Percentiles rank a stretch among this genome's conserved stretches.
Conservation (phyloP, 805 yeast species). For the Wickerhamomyces silvicola region DNA sequence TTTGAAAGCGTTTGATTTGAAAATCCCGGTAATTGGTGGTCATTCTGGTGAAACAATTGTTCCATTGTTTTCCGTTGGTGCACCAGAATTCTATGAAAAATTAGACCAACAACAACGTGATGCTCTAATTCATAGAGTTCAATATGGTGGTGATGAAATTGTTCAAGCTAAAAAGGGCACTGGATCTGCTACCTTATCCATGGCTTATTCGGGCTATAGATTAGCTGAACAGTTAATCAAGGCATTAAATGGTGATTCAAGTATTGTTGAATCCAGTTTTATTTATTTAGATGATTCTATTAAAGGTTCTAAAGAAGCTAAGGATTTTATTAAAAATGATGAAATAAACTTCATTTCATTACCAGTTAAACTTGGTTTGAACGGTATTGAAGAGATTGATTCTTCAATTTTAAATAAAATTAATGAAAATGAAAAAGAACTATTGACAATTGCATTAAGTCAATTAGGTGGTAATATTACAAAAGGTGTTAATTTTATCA, state of each 20-base stretch:
- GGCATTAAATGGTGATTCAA: conserved; percentile 38
- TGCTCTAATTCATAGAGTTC: conserved; percentile 67
- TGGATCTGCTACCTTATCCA: conserved; percentile 79
- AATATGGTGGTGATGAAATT: conserved; percentile 86
- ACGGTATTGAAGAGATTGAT: conserved; percentile 19
- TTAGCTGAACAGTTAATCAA: conserved; percentile 62
- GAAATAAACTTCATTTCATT: conserved; percentile 16
- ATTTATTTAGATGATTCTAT: conserved; percentile 44
- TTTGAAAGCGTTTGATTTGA: conserved; percentile 19
- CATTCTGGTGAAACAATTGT: conserved; percentile 82
- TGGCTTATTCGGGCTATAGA: conserved; percentile 82
- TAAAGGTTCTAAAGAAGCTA: conserved; percentile 17
- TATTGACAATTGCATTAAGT: conserved; percentile 14
- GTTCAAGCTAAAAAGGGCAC: conserved; percentile 81
- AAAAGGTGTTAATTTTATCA: conserved; percentile 22
- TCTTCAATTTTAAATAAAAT: conserved; percentile 15
- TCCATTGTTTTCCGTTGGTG: conserved; percentile 62
- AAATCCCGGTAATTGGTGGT: conserved; percentile 76
- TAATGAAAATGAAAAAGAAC: conserved; percentile 15
- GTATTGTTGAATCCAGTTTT: conserved; percentile 38
- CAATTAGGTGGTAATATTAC: conserved; percentile 18
- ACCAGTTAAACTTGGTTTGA: conserved; percentile 18
- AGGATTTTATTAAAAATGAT: conserved; percentile 7
- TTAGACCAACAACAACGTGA: conserved; percentile 40
- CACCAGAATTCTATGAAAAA: conserved; percentile 36